Percentiles rank a stretch among this genome's conserved stretches.
Evolutionary conservation across 2,329 filamentous ascomycete genomes (phyloP).

Genomic region (Furcasterigmium sp.): DNA sequence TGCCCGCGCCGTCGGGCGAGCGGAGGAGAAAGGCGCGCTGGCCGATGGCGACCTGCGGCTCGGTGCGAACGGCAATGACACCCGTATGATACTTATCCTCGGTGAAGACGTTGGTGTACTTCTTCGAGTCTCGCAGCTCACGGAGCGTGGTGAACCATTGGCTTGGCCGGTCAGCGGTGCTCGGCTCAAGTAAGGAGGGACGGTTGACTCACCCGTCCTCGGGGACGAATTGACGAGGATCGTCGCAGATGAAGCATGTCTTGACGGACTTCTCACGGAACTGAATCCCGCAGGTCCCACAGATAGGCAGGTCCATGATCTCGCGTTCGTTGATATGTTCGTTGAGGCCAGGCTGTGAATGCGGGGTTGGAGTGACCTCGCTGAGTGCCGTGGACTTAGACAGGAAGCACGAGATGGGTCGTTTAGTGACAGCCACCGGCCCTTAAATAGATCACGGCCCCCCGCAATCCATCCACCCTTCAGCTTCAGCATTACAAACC

Average conservation of each 20-base stretch:
- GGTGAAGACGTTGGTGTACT: conserved; percentile 49
- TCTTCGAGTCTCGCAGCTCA: conserved; percentile 26
- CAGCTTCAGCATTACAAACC: too few species aligned
- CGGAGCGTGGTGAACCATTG: conserved; percentile 62
- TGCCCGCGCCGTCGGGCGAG: conserved; percentile 54
- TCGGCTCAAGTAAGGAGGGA: conserved; percentile 6
- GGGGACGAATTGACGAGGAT: conserved; percentile 66
- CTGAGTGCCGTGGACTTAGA: too few species aligned
- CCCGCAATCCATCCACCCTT: too few species aligned
- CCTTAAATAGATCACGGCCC: too few species aligned
- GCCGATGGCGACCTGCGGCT: conserved; percentile 65
- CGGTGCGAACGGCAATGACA: conserved; percentile 41
- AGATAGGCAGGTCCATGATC: conserved; percentile 42
- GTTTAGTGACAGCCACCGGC: too few species aligned
- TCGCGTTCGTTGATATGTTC: too few species aligned
- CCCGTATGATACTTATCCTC: conserved; percentile 36
- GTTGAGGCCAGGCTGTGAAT: background rate
- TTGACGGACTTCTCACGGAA: conserved; percentile 45
- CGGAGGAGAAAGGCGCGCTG: conserved; percentile 66
- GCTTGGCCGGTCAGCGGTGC: conserved; percentile 34
- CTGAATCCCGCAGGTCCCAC: conserved; percentile 66
- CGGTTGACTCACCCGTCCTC: conserved; percentile 3
- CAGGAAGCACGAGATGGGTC: too few species aligned
- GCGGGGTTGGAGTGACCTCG: too few species aligned
- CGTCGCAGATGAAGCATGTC: conserved; percentile 68